Base-by-base conservation (phyloP, 805 yeast genomes). In the Ogataea kodamae region DNA sequence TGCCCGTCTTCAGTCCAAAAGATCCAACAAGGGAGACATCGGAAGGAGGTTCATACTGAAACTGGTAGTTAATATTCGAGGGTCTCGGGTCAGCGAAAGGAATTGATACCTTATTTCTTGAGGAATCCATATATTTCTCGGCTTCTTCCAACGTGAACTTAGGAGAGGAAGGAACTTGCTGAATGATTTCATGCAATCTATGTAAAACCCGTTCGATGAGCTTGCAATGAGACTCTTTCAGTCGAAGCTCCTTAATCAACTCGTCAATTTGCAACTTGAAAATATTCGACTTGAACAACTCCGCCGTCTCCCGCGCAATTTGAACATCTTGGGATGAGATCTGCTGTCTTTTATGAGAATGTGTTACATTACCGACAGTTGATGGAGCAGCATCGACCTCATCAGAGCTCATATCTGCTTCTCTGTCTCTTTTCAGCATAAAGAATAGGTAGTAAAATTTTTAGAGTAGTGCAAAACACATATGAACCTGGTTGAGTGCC, bases 201-300 rank as follows among this genome's bases (percentile, higher is more conserved):
- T 82, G 95, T 27, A 88, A 65, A 31, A 81, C 82, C 42, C 78
- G 80, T 54, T 86, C 95, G 37, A 86, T 76, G 30, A 69, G 66
- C 31, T 73, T 55, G 26, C 81, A 72, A 50, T 81, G 79, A 11
- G 74, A 59, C 12, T 85, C 90, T 49, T 83, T 83, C 24, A 89
- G 58, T 48, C 76, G 74, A 24, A 90, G 74, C 59, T 90, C 97
- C 46, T 76, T 74, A 48, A 92, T 65, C 24, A 92, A 66, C 55
- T 89, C 97, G 61, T 89, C 97, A 41, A 92, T 88, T 64, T 92
- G 96, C 38, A 92, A 62, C 59, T 92, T 92, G 77, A 92, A 90
- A 35, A 92, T 88, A 60, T 89, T 92, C 6, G 96, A 87, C 54
- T 89, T 87, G 76, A 89, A 92, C 28, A 90, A 64, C 57, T 89